phyloP scores from a whole-genome alignment of 768 basidiomycete species.

The Leccinellum albellum region DNA sequence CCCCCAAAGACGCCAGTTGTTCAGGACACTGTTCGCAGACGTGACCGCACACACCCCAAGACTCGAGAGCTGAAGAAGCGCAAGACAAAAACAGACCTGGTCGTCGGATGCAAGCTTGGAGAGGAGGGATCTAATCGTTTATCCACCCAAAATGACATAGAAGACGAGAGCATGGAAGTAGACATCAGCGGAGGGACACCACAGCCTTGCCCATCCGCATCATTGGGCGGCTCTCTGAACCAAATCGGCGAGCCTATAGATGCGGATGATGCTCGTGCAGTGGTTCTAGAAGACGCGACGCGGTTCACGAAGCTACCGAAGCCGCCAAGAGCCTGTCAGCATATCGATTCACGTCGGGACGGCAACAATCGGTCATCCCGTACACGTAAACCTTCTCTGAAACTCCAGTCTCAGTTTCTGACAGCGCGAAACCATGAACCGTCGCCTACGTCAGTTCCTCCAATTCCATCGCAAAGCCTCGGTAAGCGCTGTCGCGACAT shows the following conservation, averaged over 20 bases:
- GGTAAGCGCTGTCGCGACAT: conserved; percentile 28
- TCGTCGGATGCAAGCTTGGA: conserved; percentile 30
- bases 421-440: conserved; percentile 6
- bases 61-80: conserved; percentile 55
- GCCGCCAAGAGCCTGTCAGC: background rate
- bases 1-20: conserved; percentile 4
- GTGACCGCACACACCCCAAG: conserved; percentile 47
- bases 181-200: conserved; percentile 44
- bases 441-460: conserved; percentile 5
- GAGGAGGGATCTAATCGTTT: conserved; percentile 38
- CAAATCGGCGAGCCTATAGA: conserved; percentile 11
- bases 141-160: conserved; percentile 52
- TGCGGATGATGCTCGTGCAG: conserved; percentile 8
- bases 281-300: background rate
- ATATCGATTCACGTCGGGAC: conserved; percentile 8
- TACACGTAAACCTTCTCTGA: conserved; percentile 31
- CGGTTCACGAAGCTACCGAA: conserved; percentile 5
- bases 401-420: conserved; percentile 23
- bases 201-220: conserved; percentile 22
- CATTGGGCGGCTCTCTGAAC: conserved; percentile 9
- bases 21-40: conserved; percentile 26
- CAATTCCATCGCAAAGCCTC: conserved; percentile 16
- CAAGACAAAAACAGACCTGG: conserved; percentile 35
- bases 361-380: conserved; percentile 16
- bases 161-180: conserved; percentile 59